These are phyloP conservation scores for Trifolium dubium DNA, from an alignment of 306 rosid species.

Conservation along the genomic window DNA sequence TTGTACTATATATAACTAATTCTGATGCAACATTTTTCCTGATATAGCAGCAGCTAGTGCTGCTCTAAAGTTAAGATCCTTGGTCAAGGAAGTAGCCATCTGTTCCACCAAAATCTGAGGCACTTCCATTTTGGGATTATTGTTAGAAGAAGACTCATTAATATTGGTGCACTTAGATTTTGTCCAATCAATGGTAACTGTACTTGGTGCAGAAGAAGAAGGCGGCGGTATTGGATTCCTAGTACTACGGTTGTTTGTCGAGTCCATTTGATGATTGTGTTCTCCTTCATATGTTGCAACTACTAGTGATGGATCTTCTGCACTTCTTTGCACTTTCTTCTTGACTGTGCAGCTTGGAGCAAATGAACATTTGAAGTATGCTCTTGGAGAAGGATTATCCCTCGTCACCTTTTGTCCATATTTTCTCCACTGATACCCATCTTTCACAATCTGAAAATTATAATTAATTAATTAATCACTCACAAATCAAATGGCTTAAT, in stretches of 20 bases:
- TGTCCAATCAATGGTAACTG: constrained; percentile 59
- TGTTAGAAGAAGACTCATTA: constrained; percentile 37
- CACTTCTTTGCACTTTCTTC: constrained; percentile 96
- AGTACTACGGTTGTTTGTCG: constrained; percentile 49
- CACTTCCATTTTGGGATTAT: constrained; percentile 52
- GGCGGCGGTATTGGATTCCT: not conserved
- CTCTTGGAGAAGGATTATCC: constrained; percentile 97
- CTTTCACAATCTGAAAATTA: constrained; percentile 75
- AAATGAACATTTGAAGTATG: constrained; percentile 96
- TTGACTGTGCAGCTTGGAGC: constrained; percentile 94
- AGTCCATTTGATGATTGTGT: constrained; percentile 81
- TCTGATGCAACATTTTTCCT: constrained; percentile 63
- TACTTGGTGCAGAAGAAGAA: constrained; percentile 48
- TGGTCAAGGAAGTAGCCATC: constrained; percentile 92
- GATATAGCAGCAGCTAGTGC: constrained; percentile 93
- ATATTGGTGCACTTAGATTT: constrained; percentile 56
- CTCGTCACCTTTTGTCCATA: constrained; percentile 98
- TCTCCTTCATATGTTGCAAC: constrained; percentile 99
- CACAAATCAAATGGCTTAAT: not conserved
- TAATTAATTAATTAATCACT: not conserved
- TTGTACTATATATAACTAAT: constrained; percentile 16
- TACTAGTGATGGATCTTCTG: constrained; percentile 79
- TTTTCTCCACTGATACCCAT: constrained; percentile 98
- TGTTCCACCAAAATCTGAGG: constrained; percentile 75
- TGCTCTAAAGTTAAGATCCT: constrained; percentile 88